phyloP scores from a whole-genome alignment of 495 filamentous ascomycete species.

The Neurospora discreta region DNA sequence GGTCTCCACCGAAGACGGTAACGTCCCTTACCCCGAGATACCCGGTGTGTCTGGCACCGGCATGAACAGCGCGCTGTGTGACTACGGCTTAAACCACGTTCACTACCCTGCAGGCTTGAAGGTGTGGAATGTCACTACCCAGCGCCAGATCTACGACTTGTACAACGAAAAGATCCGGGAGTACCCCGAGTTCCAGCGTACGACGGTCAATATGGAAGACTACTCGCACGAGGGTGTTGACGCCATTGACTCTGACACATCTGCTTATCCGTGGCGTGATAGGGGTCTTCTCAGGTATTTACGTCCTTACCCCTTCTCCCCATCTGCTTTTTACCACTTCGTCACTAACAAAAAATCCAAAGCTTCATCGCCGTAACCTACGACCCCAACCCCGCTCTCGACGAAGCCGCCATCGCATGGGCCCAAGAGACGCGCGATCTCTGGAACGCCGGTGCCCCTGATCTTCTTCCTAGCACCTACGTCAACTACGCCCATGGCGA shows the following conservation, averaged over 20 bases:
- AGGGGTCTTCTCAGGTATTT: neutral
- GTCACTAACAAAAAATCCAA: neutral
- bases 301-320: neutral
- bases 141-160: slow-evolving; percentile 28
- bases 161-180: slow-evolving; percentile 20
- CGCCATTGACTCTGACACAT: slow-evolving; percentile 18
- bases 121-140: slow-evolving; percentile 33
- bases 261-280: slow-evolving; percentile 34
- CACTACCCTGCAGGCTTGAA: slow-evolving; percentile 40
- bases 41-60: slow-evolving; percentile 31
- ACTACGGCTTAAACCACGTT: slow-evolving; percentile 36
- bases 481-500: slow-evolving; percentile 29
- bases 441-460: slow-evolving; percentile 7
- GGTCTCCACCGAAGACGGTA: slow-evolving; percentile 17
- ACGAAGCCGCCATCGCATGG: neutral
- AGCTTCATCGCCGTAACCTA: neutral
- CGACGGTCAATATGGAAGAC: slow-evolving; percentile 45
- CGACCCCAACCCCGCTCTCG: neutral
- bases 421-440: neutral
- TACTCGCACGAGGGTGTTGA: slow-evolving; percentile 40
- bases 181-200: slow-evolving; percentile 18
- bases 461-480: slow-evolving; percentile 13
- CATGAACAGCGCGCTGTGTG: slow-evolving; percentile 27
- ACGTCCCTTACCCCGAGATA: slow-evolving; percentile 35
- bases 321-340: neutral